Conservation (phyloP, 805 yeast genomes). For the Komagataella phaffii region DNA sequence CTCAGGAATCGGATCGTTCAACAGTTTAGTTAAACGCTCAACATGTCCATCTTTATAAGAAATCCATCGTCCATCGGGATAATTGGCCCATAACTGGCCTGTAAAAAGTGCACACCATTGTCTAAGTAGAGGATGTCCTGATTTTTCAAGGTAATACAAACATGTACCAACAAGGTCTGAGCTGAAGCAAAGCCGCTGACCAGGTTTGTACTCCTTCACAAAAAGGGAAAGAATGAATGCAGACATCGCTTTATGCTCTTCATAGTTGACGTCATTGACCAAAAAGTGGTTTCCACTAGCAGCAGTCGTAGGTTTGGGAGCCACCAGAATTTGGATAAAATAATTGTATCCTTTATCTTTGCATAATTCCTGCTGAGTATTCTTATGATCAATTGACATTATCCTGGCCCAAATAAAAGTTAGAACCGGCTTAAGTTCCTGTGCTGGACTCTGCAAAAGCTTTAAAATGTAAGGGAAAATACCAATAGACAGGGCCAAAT, state of each 20-base stretch:
- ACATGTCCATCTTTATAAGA: conserved; percentile 53
- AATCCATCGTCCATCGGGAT: conserved; percentile 63
- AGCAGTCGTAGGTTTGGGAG: conserved; percentile 17
- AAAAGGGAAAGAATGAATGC: conserved; percentile 81
- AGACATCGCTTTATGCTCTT: conserved; percentile 91
- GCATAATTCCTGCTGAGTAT: conserved; percentile 83
- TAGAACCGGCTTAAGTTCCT: conserved; percentile 83
- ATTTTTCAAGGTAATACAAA: conserved; percentile 46
- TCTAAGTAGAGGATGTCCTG: conserved; percentile 75
- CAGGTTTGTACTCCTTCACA: conserved; percentile 65
- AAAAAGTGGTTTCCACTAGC: not conserved
- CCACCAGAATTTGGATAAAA: conserved; percentile 65
- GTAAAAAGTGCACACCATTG: conserved; percentile 85
- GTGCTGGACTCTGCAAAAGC: conserved; percentile 86
- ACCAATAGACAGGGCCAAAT: conserved; percentile 83
- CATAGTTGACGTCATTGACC: conserved; percentile 33
- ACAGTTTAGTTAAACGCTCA: conserved; percentile 37
- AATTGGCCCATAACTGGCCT: conserved; percentile 61
- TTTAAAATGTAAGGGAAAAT: conserved; percentile 91
- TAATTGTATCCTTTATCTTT: conserved; percentile 86
- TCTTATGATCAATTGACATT: conserved; percentile 85
- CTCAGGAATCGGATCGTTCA: conserved; percentile 89
- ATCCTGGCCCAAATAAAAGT: conserved; percentile 97
- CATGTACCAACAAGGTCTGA: conserved; percentile 61
- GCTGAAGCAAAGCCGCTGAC: conserved; percentile 69